Evolutionary conservation across 2,329 filamentous ascomycete species (phyloP).

Genomic region (Penicillium sp.): DNA sequence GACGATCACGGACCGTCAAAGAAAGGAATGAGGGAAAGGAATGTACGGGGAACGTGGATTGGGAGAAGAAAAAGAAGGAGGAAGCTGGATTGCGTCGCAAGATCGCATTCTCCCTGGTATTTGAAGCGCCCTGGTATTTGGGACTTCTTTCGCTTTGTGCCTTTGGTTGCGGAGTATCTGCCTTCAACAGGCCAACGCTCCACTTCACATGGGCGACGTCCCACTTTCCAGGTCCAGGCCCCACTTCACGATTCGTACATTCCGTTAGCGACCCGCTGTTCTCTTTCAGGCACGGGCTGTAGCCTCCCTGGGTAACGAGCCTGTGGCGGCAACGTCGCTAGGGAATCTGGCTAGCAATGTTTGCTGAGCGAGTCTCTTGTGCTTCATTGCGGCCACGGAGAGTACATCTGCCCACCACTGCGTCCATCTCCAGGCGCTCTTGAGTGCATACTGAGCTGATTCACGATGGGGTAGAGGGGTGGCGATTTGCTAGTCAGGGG

Average conservation of each 20-base stretch:
- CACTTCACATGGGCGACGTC: not conserved
- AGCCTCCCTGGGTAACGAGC: too few species aligned
- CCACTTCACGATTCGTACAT: too few species aligned
- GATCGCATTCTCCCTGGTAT: constrained; percentile 10
- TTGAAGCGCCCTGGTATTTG: constrained; percentile 6
- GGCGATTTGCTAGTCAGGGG: not conserved
- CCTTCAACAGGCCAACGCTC: not conserved
- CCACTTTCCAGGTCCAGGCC: not conserved
- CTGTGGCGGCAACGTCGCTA: too few species aligned
- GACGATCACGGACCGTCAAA: constrained; percentile 19
- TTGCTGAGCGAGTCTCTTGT: too few species aligned
- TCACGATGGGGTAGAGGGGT: too few species aligned
- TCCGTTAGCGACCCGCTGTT: too few species aligned
- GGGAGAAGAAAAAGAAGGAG: constrained; percentile 3
- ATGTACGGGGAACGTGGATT: constrained; percentile 15
- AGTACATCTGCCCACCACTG: too few species aligned
- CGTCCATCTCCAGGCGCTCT: too few species aligned
- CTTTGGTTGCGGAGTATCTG: not conserved
- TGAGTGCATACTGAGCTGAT: too few species aligned
- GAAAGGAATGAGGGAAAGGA: constrained; percentile 12
- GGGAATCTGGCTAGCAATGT: too few species aligned
- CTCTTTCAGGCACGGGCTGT: too few species aligned
- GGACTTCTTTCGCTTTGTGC: not conserved
- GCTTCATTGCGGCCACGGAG: too few species aligned
- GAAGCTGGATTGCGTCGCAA: not conserved